phyloP scores from a whole-genome alignment of 148 eudicot species.

The Nepenthes gracilis region DNA sequence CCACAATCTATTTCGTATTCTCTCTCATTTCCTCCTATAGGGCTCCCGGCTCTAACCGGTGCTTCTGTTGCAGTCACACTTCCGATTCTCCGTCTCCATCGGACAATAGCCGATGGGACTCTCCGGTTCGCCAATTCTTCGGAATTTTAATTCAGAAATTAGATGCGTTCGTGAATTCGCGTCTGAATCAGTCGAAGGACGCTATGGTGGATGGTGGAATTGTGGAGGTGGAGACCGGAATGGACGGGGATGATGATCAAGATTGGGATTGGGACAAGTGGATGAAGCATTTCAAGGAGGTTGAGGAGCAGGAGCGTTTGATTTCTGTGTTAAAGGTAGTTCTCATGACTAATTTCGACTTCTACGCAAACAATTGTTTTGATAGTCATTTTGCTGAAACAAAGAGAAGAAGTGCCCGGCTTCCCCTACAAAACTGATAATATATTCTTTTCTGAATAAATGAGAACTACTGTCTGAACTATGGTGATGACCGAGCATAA shows the following conservation, averaged over 20 bases:
- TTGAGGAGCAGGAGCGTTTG: constrained; percentile 71
- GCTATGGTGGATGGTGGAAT: constrained; percentile 8
- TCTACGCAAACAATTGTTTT: too few relatives aligned
- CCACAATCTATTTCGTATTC: constrained; percentile 10
- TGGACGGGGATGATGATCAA: constrained; percentile 24
- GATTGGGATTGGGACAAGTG: constrained; percentile 96
- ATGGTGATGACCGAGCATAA: too few relatives aligned
- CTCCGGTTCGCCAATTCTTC: constrained; percentile 27
- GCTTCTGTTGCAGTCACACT: constrained; percentile 28
- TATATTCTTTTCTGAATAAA: background rate
- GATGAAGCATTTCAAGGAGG: constrained; percentile 62
- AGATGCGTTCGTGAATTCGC: constrained; percentile 34
- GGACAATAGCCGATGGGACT: constrained; percentile 27
- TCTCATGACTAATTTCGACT: background rate
- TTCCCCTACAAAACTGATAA: too few relatives aligned
- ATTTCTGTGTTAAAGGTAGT: constrained; percentile 61
- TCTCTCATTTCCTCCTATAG: constrained; percentile 1
- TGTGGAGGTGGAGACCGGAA: constrained; percentile 4
- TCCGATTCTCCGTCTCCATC: constrained; percentile 15
- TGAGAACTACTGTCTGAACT: too few relatives aligned
- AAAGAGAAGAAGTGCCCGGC: too few relatives aligned
- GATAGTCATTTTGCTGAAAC: too few relatives aligned
- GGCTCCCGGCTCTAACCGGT: constrained; percentile 21
- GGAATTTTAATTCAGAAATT: constrained; percentile 32
- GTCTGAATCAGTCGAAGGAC: constrained; percentile 5